A percentile compares a stretch with the other conserved stretches of the same genome.
These are phyloP conservation scores for Sarocladium brachiariae DNA, from an alignment of 2,329 filamentous ascomycete genomes.

Conservation along the genomic window DNA sequence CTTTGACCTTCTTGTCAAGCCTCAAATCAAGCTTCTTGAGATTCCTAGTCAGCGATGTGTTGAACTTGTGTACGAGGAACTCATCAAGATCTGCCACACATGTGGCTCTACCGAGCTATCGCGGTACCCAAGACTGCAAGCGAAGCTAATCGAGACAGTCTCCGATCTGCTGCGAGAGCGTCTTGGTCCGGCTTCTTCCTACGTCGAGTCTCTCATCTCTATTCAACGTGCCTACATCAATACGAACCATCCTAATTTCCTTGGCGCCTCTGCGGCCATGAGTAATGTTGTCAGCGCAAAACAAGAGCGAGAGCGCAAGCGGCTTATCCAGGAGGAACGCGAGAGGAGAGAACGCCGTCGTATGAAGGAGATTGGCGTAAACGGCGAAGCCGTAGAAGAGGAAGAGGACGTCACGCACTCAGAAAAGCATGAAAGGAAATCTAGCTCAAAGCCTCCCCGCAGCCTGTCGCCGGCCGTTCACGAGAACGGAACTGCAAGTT, in stretches of 20 bases:
- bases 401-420: slow-evolving; percentile 48
- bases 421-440: slow-evolving; percentile 40
- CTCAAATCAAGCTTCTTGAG: slow-evolving; percentile 95
- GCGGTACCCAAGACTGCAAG: slow-evolving; percentile 86
- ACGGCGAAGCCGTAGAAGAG: slow-evolving; percentile 66
- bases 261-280: slow-evolving; percentile 95
- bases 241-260: slow-evolving; percentile 97
- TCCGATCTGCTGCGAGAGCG: slow-evolving; percentile 91
- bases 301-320: slow-evolving; percentile 87
- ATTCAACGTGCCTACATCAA: slow-evolving; percentile 99
- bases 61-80: slow-evolving; percentile 94
- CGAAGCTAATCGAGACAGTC: slow-evolving; percentile 95
- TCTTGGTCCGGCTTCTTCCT: slow-evolving; percentile 78
- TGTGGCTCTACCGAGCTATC: slow-evolving; percentile 93
- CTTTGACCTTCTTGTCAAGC: slow-evolving; percentile 95
- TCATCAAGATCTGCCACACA: slow-evolving; percentile 99
- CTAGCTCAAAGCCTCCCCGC: slow-evolving; percentile 41
- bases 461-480: slow-evolving; percentile 79
- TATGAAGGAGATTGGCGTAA: slow-evolving; percentile 76
- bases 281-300: slow-evolving; percentile 91
- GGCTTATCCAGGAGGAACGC: slow-evolving; percentile 71
- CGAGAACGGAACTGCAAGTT: slow-evolving; percentile 55
- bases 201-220: slow-evolving; percentile 93
- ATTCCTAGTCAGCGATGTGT: slow-evolving; percentile 93
- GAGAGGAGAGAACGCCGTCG: slow-evolving; percentile 78